phyloP scores from a whole-genome alignment of 139 green algal species.

The Diplosphaera chodatii region DNA sequence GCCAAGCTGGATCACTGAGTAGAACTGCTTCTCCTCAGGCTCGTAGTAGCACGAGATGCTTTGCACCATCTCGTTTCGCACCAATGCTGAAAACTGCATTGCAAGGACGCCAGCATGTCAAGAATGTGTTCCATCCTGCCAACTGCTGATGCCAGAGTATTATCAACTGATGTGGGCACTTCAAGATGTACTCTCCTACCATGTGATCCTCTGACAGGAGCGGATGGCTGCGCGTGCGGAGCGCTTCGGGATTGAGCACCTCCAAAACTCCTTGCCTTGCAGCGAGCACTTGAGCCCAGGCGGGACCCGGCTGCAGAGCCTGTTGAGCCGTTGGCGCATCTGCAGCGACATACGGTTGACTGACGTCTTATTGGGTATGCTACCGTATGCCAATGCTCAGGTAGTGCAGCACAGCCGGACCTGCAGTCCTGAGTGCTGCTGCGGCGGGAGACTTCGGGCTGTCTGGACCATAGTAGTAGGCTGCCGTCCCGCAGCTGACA shows the following conservation, averaged over 20 bases:
- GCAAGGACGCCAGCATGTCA: no score
- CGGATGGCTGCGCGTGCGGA: not conserved
- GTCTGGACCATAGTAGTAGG: not conserved
- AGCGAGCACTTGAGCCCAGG: not conserved
- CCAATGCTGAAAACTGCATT: slow-evolving; percentile 33
- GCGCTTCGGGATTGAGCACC: not conserved
- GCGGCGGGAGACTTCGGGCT: not conserved
- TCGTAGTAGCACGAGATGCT: slow-evolving; percentile 42
- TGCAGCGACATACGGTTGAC: no score
- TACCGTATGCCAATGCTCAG: no score
- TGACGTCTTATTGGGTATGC: no score
- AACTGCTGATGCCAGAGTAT: no score
- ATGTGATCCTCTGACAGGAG: not conserved
- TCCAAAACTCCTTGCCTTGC: not conserved
- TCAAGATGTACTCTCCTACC: no score
- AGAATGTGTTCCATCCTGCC: no score
- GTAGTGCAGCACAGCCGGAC: not conserved
- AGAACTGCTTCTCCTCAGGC: slow-evolving; percentile 18
- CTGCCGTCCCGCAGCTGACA: not conserved
- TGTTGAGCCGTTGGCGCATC: no score
- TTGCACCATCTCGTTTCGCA: slow-evolving; percentile 41
- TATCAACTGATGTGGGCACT: no score
- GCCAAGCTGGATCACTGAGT: slow-evolving; percentile 22
- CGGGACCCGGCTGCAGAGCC: not conserved
- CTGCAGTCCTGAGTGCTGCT: not conserved